Conservation (phyloP, 805 yeast species). For the Yarrowia hollandica region DNA sequence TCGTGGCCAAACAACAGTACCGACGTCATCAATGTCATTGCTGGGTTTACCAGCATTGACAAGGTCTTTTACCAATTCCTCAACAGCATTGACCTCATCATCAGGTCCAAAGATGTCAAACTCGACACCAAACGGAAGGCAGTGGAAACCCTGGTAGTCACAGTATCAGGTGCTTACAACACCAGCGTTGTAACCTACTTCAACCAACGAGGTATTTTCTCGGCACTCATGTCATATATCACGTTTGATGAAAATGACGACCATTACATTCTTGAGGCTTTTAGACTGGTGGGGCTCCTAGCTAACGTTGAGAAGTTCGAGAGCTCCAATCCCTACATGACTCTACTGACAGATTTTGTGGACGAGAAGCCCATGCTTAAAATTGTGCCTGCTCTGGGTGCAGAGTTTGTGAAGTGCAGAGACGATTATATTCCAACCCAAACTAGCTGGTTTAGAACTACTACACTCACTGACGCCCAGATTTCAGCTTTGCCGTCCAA, state of each 20-base stretch:
- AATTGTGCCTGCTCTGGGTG: conserved; percentile 33
- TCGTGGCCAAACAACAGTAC: conserved; percentile 37
- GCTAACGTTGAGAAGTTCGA: conserved; percentile 43
- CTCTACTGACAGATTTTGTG: conserved; percentile 44
- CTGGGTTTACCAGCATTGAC: conserved; percentile 43
- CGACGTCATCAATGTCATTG: conserved; percentile 40
- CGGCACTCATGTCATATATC: conserved; percentile 41
- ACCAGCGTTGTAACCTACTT: conserved; percentile 42
- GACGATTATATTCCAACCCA: not conserved
- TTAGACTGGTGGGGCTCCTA: conserved; percentile 43
- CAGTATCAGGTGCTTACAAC: conserved; percentile 40
- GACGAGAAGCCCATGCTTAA: conserved; percentile 42
- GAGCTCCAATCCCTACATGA: conserved; percentile 42
- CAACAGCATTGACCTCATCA: conserved; percentile 36
- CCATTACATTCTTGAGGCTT: conserved; percentile 41
- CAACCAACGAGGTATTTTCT: conserved; percentile 43
- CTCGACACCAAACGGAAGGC: conserved; percentile 36
- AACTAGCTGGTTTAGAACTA: not conserved
- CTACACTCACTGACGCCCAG: conserved; percentile 3
- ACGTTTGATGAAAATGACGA: conserved; percentile 35
- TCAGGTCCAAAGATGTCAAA: conserved; percentile 33
- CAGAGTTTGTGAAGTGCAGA: not conserved
- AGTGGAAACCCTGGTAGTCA: conserved; percentile 37
- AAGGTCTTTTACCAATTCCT: conserved; percentile 39
- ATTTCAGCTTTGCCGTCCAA: conserved; percentile 8